phyloP scores from a whole-genome alignment of 164 flowering plant genomes.

The Hamamelis virginiana region DNA sequence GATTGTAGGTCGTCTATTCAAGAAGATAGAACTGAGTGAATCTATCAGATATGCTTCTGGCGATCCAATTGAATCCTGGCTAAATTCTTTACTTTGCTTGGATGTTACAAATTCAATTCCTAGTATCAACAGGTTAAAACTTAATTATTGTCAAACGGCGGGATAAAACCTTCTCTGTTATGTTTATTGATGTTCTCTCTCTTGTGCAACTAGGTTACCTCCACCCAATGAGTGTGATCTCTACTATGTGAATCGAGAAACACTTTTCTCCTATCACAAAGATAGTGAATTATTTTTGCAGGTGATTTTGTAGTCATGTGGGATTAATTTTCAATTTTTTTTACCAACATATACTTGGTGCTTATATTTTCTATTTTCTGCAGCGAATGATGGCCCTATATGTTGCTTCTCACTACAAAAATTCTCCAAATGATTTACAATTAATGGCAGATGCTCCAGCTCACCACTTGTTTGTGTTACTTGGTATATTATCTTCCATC shows the following conservation, averaged over 20 bases:
- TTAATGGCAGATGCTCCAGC: constrained; percentile 98
- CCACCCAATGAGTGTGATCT: constrained; percentile 83
- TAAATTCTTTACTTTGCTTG: constrained; percentile 82
- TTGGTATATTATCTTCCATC: constrained; percentile 51
- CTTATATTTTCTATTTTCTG: constrained; percentile 15
- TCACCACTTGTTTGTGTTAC: constrained; percentile 94
- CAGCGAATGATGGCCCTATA: constrained; percentile 99
- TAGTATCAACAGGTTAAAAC: constrained; percentile 57
- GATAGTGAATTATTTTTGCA: constrained; percentile 90
- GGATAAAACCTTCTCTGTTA: background rate
- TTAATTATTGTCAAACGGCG: background rate
- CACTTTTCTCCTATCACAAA: constrained; percentile 94
- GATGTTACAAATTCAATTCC: constrained; percentile 74
- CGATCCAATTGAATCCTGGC: constrained; percentile 96
- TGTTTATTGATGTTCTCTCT: constrained; percentile 10
- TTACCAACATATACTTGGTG: background rate
- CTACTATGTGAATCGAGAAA: constrained; percentile 93
- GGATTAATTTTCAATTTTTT: constrained; percentile 4
- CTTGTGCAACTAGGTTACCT: constrained; percentile 55
- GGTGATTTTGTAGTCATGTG: constrained; percentile 39
- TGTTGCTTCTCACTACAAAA: constrained; percentile 97
- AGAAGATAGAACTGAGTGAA: constrained; percentile 84
- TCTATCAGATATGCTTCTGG: constrained; percentile 93
- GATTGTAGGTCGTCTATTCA: constrained; percentile 70
- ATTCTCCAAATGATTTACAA: constrained; percentile 96